Evolutionary conservation across 2,329 filamentous ascomycete species (phyloP).

Genomic region (Daldinia eschscholtzii): DNA sequence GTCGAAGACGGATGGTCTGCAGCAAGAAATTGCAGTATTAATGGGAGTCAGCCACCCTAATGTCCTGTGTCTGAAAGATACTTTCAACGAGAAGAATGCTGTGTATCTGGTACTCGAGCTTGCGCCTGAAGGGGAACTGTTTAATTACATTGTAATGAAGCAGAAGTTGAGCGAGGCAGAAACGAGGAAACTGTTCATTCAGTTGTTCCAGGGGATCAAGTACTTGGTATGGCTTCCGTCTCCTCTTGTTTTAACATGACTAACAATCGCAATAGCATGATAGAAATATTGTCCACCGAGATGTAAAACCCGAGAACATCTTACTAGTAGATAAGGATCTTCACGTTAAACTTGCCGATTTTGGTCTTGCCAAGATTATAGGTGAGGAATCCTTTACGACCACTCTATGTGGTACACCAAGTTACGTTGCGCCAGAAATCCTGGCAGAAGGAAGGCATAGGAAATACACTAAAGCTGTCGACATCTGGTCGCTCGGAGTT

Average conservation of each 20-base stretch:
- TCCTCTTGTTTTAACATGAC: conserved; percentile 47
- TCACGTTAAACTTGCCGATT: conserved; percentile 92
- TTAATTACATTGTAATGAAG: conserved; percentile 94
- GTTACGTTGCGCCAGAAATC: conserved; percentile 96
- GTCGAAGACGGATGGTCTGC: conserved; percentile 85
- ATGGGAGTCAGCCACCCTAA: conserved; percentile 98
- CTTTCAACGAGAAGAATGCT: conserved; percentile 89
- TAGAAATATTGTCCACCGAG: conserved; percentile 94
- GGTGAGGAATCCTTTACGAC: conserved; percentile 98
- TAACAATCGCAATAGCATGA: conserved; percentile 75
- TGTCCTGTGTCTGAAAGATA: conserved; percentile 92
- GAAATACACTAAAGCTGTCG: conserved; percentile 93
- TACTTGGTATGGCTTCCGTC: conserved; percentile 77
- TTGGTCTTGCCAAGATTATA: conserved; percentile 97
- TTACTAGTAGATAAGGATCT: conserved; percentile 86
- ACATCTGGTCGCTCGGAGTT: conserved; percentile 97
- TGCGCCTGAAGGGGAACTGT: conserved; percentile 92
- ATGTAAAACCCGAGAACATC: conserved; percentile 98
- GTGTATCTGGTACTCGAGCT: conserved; percentile 94
- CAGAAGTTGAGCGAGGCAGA: conserved; percentile 88
- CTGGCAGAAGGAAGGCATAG: conserved; percentile 83
- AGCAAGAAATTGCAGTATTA: conserved; percentile 95
- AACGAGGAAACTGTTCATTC: conserved; percentile 86
- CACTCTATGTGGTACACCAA: conserved; percentile 95
- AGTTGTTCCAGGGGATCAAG: conserved; percentile 93